Evolutionary conservation across 441 rosid genomes (phyloP).

Genomic region (Gossypium gossypioides): DNA sequence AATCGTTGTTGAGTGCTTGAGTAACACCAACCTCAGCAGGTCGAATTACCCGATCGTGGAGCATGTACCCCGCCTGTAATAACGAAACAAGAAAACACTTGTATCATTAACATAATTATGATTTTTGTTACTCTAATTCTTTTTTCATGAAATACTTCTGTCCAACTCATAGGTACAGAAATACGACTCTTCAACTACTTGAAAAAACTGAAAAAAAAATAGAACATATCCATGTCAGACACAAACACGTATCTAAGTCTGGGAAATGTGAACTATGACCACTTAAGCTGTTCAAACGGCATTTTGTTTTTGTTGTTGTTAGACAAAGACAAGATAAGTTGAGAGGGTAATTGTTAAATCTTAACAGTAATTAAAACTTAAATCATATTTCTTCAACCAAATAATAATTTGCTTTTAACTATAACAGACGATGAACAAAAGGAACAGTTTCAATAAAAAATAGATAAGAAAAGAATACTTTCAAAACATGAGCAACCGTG

Average conservation of each 20-base stretch:
- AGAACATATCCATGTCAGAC: too few relatives aligned
- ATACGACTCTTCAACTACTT: too few relatives aligned
- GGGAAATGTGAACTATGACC: background rate
- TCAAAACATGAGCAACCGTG: conserved; percentile 73
- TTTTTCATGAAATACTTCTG: too few relatives aligned
- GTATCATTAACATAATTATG: background rate
- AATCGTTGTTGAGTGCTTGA: conserved; percentile 32
- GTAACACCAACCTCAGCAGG: conserved; percentile 95
- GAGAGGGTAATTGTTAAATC: background rate
- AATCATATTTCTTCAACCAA: background rate
- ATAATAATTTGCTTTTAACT: background rate
- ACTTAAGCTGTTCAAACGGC: background rate
- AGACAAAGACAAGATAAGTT: background rate
- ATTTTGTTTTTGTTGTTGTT: background rate
- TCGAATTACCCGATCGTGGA: conserved; percentile 68
- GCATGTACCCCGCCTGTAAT: conserved; percentile 68
- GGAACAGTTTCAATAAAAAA: background rate
- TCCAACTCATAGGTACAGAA: too few relatives aligned
- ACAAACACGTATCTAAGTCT: background rate
- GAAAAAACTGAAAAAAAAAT: too few relatives aligned
- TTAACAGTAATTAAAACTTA: background rate
- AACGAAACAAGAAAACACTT: background rate
- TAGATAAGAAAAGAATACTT: conserved; percentile 33
- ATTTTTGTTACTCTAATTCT: background rate
- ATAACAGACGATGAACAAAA: background rate